Conservation (phyloP, 2,329 filamentous ascomycete species). For the Elsinoe australis region DNA sequence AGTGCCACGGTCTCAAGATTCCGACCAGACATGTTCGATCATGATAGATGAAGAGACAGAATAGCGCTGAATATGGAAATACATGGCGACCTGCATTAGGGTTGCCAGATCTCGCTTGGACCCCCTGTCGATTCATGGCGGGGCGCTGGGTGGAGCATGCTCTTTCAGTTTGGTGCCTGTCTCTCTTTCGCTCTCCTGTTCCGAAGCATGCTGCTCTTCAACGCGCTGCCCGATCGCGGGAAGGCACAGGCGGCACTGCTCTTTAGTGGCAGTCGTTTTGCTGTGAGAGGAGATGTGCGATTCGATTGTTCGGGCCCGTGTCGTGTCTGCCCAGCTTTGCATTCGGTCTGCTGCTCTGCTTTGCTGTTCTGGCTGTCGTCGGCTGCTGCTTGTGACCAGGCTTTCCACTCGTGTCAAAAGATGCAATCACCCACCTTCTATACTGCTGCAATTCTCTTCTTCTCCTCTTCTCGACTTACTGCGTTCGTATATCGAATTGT, state of each 20-base stretch:
- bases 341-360: constrained; percentile 2
- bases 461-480: background rate
- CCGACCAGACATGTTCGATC: no score
- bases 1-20: no score
- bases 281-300: constrained; percentile 2
- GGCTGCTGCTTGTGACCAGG: constrained; percentile 14
- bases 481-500: background rate
- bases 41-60: no score
- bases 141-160: background rate
- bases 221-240: background rate
- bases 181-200: constrained; percentile 1
- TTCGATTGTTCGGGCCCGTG: background rate
- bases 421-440: constrained; percentile 16
- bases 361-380: constrained; percentile 6
- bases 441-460: constrained; percentile 4
- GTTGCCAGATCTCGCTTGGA: no score
- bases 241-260: background rate
- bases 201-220: constrained; percentile 4
- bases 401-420: constrained; percentile 13
- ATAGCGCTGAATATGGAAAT: background rate
- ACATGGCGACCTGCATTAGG: no score
- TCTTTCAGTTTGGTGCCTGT: constrained; percentile 3
- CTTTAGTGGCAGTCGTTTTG: background rate
- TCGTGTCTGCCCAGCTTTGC: constrained; percentile 15
- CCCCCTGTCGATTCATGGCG: background rate